These are phyloP conservation scores for Candida argentea DNA, from an alignment of 805 yeast genomes.

Conservation along the genomic window DNA sequence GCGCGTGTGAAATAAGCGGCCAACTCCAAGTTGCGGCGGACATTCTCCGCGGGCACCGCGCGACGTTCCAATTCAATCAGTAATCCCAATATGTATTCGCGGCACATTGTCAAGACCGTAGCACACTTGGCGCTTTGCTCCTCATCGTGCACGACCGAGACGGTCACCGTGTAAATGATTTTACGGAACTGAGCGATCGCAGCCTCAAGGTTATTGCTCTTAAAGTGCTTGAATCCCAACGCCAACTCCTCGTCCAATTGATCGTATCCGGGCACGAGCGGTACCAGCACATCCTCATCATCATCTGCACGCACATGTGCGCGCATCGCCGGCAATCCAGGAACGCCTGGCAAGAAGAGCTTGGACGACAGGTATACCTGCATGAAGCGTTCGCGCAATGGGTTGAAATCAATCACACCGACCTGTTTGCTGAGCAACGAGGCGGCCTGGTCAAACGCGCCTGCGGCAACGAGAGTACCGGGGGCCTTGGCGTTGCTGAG, in stretches of 20 bases:
- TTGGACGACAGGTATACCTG: conserved; percentile 79
- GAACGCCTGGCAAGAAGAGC: conserved; percentile 62
- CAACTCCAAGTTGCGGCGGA: conserved; percentile 82
- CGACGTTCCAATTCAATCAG: conserved; percentile 89
- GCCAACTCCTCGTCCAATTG: conserved; percentile 49
- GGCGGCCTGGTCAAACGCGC: conserved; percentile 93
- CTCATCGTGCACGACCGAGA: conserved; percentile 59
- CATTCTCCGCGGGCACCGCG: conserved; percentile 54
- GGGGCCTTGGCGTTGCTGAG: conserved; percentile 80
- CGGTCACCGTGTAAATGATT: conserved; percentile 64
- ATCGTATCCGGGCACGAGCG: conserved; percentile 61
- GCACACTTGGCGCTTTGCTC: conserved; percentile 71
- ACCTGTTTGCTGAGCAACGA: conserved; percentile 83
- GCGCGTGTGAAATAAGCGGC: conserved; percentile 94
- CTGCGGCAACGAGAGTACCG: conserved; percentile 91
- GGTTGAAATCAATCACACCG: conserved; percentile 81
- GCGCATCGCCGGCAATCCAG: conserved; percentile 61
- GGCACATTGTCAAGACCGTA: conserved; percentile 63
- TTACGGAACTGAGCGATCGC: conserved; percentile 76
- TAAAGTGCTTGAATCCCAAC: conserved; percentile 75
- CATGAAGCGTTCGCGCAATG: conserved; percentile 71
- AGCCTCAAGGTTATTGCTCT: conserved; percentile 69
- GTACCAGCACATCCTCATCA: conserved; percentile 41
- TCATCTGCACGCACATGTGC: conserved; percentile 59
- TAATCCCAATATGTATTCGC: conserved; percentile 86